Conservation (phyloP, 331 rosid species). For the Acacia concinna region DNA sequence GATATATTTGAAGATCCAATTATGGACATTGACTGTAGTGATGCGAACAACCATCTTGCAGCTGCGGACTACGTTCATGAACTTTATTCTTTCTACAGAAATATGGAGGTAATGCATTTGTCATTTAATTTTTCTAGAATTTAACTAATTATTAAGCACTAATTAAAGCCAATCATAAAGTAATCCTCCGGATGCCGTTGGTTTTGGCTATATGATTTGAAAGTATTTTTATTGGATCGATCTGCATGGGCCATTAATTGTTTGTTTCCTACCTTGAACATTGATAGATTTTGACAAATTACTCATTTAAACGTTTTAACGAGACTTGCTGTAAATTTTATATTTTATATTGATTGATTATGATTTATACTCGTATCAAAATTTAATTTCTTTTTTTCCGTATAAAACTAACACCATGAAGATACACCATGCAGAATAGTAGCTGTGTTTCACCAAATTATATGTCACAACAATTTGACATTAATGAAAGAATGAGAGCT, state of each 20-base stretch:
- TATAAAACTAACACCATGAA: constrained; percentile 19
- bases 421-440: constrained; percentile 45
- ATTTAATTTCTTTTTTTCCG: neutral
- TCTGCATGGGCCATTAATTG: too few species aligned
- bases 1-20: constrained; percentile 69
- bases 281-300: neutral
- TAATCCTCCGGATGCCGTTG: neutral
- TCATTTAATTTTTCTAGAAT: neutral
- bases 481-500: constrained; percentile 95
- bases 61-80: constrained; percentile 80
- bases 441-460: constrained; percentile 69
- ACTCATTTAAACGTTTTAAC: neutral
- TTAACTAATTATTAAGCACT: neutral
- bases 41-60: constrained; percentile 70
- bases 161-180: neutral
- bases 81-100: constrained; percentile 65
- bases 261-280: too few species aligned
- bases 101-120: constrained; percentile 59
- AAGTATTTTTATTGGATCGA: neutral
- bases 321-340: neutral
- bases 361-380: neutral
- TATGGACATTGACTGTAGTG: constrained; percentile 64
- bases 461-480: constrained; percentile 72
- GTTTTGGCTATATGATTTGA: neutral
- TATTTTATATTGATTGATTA: neutral